Base-by-base conservation (phyloP, 257 asterid genomes). In the Capsicum pubescens region DNA sequence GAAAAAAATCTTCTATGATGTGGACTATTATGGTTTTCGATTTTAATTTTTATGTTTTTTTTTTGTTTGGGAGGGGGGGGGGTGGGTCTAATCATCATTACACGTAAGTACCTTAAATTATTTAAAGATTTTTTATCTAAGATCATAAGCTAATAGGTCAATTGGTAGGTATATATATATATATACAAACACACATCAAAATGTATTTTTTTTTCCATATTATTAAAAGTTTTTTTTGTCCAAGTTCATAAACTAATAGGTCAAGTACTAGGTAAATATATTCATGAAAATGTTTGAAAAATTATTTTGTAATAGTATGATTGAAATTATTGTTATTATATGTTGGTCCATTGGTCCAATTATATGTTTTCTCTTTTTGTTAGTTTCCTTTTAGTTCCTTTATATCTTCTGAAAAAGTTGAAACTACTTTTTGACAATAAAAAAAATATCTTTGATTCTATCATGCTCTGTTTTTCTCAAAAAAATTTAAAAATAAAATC, bases 401-500 rank as follows among this genome's bases (percentile, higher is more conserved):
- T 74, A 10, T 76, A 13, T 60, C 11, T 17, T 8, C n/a, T 32
- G 44, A 14, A 60, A 36, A 60, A 59, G 32, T 11, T 16, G 13
- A 44, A 81, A 63, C 7, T 19, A 76, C 67, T 63, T 55, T 63
- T 63, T 81, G 68, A 32, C 79, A 42, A 21, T 13, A 5, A 26
- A 14, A 32, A 77, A 48, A 39, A 42, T 44, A 66, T 26, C 80
- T 58, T 26, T 55, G 80, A 36, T 52, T 80, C 74, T 61, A 82
- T 70, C 48, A 64, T 13, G 9, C 16, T 76, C 39, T 32, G 58
- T 82, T 80, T 72, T 10, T 68, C 19, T 42, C 83, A 86, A 46
- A 59, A 36, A 21, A 54, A 74, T 0, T 39, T 2, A 39, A 83
- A 86, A 83, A 86, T 44, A 44, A 32, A 32, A 83, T 72, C 84